Evolutionary conservation across 2,329 filamentous ascomycete species (phyloP).

Genomic region (Aureobasidium sp.): DNA sequence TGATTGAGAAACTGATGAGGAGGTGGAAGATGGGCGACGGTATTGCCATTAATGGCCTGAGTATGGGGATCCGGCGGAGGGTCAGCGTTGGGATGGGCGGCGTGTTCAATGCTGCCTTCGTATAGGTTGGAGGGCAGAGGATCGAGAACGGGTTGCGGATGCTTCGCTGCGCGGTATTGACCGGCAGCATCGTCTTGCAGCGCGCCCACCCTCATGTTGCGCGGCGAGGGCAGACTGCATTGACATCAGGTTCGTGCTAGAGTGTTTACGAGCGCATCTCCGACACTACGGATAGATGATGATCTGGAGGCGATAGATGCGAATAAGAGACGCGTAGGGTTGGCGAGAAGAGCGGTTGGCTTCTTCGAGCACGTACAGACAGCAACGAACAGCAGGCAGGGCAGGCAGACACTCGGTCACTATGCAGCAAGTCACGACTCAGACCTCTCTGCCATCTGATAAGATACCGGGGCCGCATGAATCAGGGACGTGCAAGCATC

Average conservation of each 20-base stretch:
- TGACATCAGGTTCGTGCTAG: slow-evolving; percentile 4
- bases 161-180: slow-evolving; percentile 22
- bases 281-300: not conserved
- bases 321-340: not conserved
- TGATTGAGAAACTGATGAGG: slow-evolving; percentile 5
- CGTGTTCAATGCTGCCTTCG: slow-evolving; percentile 13
- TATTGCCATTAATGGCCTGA: slow-evolving; percentile 12
- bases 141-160: slow-evolving; percentile 24
- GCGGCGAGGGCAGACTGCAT: slow-evolving; percentile 11
- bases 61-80: slow-evolving; percentile 3
- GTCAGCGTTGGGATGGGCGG: not conserved
- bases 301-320: not conserved
- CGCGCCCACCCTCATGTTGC: slow-evolving; percentile 19
- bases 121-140: slow-evolving; percentile 14
- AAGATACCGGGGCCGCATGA: not conserved
- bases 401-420: not conserved
- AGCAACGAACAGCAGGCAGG: not conserved
- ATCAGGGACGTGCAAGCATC: not conserved
- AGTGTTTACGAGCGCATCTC: slow-evolving; percentile 3
- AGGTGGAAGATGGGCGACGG: slow-evolving; percentile 7
- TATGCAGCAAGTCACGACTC: slow-evolving; percentile 6
- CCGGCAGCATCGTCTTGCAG: slow-evolving; percentile 21
- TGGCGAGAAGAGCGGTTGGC: not conserved
- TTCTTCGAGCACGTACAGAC: not conserved
- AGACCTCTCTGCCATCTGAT: not conserved